Base-by-base conservation (phyloP, 2,329 filamentous ascomycete species). In the Paraphoma chrysanthemicola region DNA sequence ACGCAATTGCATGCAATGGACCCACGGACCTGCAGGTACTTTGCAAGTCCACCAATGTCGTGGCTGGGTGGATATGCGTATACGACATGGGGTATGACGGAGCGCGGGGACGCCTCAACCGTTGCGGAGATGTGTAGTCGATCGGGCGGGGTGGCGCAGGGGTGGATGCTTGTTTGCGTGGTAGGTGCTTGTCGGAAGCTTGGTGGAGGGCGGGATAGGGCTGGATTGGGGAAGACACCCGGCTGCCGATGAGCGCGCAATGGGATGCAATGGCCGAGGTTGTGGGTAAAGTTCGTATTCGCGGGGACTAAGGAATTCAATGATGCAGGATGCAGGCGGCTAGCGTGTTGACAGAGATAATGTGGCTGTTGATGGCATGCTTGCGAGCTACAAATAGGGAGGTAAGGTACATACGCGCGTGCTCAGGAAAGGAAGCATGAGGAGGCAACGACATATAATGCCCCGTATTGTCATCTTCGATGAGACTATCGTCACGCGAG, bases 111-210 rank as follows among this genome's bases (percentile, higher is more conserved):
- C 63, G 56, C 56, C 56, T 51, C 51, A 59, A 17, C 61, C 61
- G 61, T 56, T 59, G 44, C 11, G 39, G 39, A 42, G n/a, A 51
- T 41, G 18, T 51, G 33, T 44, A 53, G 53, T 42, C 59, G 63
- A 66, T 66, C 61, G 53, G 61, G 56, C 59, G 59, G 60, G 61
- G 51, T 57, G 53, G 59, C 45, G 58, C 55, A 57, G 61, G 59
- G 60, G 59, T 51, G 57, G 51, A 57, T 44, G 58, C 58, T 61
- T 61, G 54, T 44, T 18, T 53, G 17, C 46, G 31, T 42, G 43
- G 41, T 56, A 49, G 48, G 59, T 55, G 56, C 58, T 60, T 60
- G 62, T 42, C 43, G 43, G 53, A 54, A 60, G 60, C 58, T 64
- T 66, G 55, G 54, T 52, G 31, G 46, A 29, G 28, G 47, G 17